Conservation (phyloP, 1,139 yeast species). For the Hanseniaspora sp. region DNA sequence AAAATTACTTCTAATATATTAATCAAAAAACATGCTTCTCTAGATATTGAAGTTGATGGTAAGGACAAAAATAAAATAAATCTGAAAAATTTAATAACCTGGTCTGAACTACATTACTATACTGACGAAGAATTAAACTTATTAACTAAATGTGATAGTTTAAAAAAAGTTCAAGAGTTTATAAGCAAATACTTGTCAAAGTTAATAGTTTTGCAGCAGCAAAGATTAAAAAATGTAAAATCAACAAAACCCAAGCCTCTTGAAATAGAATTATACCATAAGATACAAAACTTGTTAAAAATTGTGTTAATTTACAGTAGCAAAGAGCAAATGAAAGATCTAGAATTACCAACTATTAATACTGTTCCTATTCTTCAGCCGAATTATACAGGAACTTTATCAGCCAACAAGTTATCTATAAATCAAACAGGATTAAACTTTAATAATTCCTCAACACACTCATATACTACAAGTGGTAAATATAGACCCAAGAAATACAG, state of each 20-base stretch:
- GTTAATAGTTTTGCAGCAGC: constrained; percentile 53
- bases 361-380: constrained; percentile 58
- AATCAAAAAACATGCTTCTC: constrained; percentile 35
- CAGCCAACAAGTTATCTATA: constrained; percentile 34
- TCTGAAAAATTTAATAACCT: constrained; percentile 39
- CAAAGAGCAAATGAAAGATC: constrained; percentile 18
- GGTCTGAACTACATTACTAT: constrained; percentile 44
- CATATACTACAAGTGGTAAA: constrained; percentile 13
- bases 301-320: constrained; percentile 33
- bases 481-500: constrained; percentile 15
- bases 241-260: constrained; percentile 33
- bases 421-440: constrained; percentile 28
- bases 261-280: constrained; percentile 43
- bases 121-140: constrained; percentile 40
- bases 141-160: constrained; percentile 37
- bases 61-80: constrained; percentile 28
- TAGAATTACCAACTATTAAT: constrained; percentile 27
- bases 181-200: constrained; percentile 48
- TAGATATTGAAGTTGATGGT: background rate
- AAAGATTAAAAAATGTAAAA: constrained; percentile 38
- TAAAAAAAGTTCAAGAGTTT: constrained; percentile 37
- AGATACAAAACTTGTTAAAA: constrained; percentile 40
- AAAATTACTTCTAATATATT: constrained; percentile 36
- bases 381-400: constrained; percentile 70
- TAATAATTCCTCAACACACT: constrained; percentile 24